Evolutionary conservation across 2,329 filamentous ascomycete species (phyloP).

Genomic region (Sporothrix phasma): DNA sequence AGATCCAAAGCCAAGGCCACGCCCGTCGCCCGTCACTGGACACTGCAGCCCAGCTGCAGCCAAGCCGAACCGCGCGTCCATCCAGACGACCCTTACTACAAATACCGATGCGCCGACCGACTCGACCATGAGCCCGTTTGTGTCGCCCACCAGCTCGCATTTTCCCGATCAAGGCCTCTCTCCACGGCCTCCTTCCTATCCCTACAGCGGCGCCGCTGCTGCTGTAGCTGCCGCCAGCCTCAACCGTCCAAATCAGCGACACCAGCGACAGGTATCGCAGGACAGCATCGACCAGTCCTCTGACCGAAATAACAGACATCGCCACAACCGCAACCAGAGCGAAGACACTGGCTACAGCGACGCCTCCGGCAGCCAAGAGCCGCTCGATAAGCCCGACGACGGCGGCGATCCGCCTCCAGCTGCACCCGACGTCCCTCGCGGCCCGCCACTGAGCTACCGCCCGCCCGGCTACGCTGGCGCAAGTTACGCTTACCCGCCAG

Average conservation of each 20-base stretch:
- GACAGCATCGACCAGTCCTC: slow-evolving; percentile 17
- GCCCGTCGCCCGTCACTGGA: slow-evolving; percentile 28
- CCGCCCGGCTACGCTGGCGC: slow-evolving; percentile 29
- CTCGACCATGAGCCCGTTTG: slow-evolving; percentile 48
- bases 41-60: slow-evolving; percentile 29
- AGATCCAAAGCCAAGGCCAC: slow-evolving; percentile 13
- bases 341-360: slow-evolving; percentile 19
- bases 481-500: slow-evolving; percentile 20
- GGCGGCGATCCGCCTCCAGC: slow-evolving; percentile 32
- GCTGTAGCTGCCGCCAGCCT: slow-evolving; percentile 16
- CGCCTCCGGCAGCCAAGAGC: slow-evolving; percentile 20
- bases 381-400: background rate
- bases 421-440: slow-evolving; percentile 52
- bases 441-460: slow-evolving; percentile 48
- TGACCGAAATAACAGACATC: slow-evolving; percentile 24
- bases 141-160: slow-evolving; percentile 43
- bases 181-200: slow-evolving; percentile 49
- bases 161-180: slow-evolving; percentile 44
- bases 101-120: slow-evolving; percentile 46
- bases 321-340: slow-evolving; percentile 31
- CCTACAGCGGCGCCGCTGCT: slow-evolving; percentile 29
- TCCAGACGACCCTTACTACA: slow-evolving; percentile 44
- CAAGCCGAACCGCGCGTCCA: slow-evolving; percentile 42
- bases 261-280: slow-evolving; percentile 7
- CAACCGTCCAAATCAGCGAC: slow-evolving; percentile 34